These are phyloP conservation scores for Hordeum vulgare DNA, from an alignment of 176 grass and related monocot species.

Conservation along the genomic window DNA sequence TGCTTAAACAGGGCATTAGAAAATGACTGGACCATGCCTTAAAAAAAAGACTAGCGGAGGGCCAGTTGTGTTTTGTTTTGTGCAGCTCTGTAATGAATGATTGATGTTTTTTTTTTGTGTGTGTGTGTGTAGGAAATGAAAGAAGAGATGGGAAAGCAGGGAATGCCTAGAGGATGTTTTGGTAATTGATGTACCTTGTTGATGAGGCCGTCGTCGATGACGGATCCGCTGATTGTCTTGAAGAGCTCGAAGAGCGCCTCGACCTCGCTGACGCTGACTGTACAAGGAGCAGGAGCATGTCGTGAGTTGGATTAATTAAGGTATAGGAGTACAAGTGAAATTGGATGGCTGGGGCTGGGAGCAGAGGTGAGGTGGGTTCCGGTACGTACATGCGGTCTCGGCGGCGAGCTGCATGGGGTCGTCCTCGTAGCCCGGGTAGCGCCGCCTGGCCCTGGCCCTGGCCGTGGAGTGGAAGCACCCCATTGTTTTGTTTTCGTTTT, in stretches of 20 bases:
- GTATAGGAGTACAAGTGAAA: not conserved
- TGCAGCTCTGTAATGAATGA: too few species aligned
- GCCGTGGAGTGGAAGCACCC: constrained; percentile 57
- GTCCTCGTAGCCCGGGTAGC: constrained; percentile 67
- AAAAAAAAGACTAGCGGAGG: too few species aligned
- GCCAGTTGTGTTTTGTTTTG: too few species aligned
- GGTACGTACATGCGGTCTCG: constrained; percentile 61
- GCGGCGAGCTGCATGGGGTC: constrained; percentile 55
- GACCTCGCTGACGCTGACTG: constrained; percentile 86
- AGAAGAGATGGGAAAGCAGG: not conserved
- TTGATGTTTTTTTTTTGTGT: too few species aligned
- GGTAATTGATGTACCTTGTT: too few species aligned
- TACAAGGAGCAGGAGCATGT: not conserved
- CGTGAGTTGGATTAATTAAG: not conserved
- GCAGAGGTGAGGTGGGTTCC: too few species aligned
- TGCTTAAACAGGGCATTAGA: too few species aligned
- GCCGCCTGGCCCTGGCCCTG: not conserved
- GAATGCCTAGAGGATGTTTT: not conserved
- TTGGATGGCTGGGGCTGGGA: too few species aligned
- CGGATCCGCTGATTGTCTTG: constrained; percentile 78
- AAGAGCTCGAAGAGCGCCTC: constrained; percentile 83
- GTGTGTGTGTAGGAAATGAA: too few species aligned
- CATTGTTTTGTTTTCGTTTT: constrained; percentile 6
- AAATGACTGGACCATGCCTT: too few species aligned
- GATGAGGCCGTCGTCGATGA: constrained; percentile 80